Evolutionary conservation across 2,329 filamentous ascomycete species (phyloP).

Genomic region (Fusarium sp.): DNA sequence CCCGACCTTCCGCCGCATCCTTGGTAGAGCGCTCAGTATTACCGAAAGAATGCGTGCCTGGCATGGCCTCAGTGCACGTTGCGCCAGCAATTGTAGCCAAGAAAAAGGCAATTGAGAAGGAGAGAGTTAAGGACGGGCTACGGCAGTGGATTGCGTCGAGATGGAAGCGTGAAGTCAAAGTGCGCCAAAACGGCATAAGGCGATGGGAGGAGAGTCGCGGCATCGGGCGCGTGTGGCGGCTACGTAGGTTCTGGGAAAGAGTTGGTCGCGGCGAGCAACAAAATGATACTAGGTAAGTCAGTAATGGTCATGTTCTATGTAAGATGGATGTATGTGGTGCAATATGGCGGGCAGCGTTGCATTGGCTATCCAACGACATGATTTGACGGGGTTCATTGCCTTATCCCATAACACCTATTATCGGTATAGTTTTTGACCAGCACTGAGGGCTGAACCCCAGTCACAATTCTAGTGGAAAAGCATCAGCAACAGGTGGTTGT

Average conservation of each 20-base stretch:
- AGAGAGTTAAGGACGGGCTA: constrained; percentile 77
- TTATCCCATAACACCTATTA: neutral
- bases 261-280: constrained; percentile 62
- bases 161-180: constrained; percentile 67
- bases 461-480: constrained; percentile 17
- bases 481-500: neutral
- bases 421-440: constrained; percentile 2
- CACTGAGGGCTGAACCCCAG: constrained; percentile 11
- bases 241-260: constrained; percentile 78
- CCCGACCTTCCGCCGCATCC: constrained; percentile 71
- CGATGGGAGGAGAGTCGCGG: constrained; percentile 66
- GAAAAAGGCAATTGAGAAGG: constrained; percentile 74
- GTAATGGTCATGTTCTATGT: neutral
- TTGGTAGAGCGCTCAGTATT: constrained; percentile 76
- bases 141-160: constrained; percentile 75
- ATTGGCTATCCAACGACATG: neutral
- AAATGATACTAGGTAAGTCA: constrained; percentile 41
- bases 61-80: constrained; percentile 59
- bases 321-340: constrained; percentile 10
- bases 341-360: neutral
- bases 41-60: constrained; percentile 74
- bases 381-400: neutral
- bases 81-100: constrained; percentile 75
- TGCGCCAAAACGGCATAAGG: constrained; percentile 64
- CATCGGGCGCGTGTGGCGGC: constrained; percentile 71